Base-by-base conservation (phyloP, 148 eudicot genomes). In the Rhododendron ovatum region DNA sequence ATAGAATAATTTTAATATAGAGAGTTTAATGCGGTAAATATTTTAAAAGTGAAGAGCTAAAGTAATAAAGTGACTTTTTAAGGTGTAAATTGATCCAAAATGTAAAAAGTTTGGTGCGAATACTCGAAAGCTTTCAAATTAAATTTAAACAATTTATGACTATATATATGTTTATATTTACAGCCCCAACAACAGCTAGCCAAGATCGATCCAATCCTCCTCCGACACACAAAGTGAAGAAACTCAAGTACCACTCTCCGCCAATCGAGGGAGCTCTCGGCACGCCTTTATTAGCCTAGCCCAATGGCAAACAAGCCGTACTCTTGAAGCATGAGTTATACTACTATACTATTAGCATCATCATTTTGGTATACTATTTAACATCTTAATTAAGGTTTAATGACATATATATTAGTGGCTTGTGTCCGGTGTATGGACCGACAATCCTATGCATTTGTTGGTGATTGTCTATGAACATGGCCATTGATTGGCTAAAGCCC, bases 401-500 rank as follows among this genome's bases (percentile, higher is more conserved):
- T 43, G 73, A 59, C 45, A 14, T 78, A 48, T 81, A 47, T 15
- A 30, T 15, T 14, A 35, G 53, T 69, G 75, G 47, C 22, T 82
- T 45, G 47, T 6, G 84, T 65, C 71, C n/a, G 63, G 51, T 59
- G 39, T 59, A 61, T 50, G 30, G 77, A 22, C 59, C 35, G 80
- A 67, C 71, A 78, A 79, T 79, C n/a, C 67, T 37, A 37, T 74
- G 39, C 45, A 53, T 30, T 37, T 80, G 61, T 80, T 61, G 53
- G 80, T 45, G 51, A 43, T 85, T 90, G 92, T 88, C 89, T 45
- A 48, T 30, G 51, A 87, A 35, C 11, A n/a, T 59, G 63, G 48
- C 53, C 63, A 41, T 43, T 84, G 41, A 91, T 89, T 87, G 93
- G 92, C 61, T 22, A 83, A 47, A 76, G 39, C 87, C 92, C 95